Conservation (phyloP, 1,284 basidiomycete genomes). For the Cryptococcus sp. region DNA sequence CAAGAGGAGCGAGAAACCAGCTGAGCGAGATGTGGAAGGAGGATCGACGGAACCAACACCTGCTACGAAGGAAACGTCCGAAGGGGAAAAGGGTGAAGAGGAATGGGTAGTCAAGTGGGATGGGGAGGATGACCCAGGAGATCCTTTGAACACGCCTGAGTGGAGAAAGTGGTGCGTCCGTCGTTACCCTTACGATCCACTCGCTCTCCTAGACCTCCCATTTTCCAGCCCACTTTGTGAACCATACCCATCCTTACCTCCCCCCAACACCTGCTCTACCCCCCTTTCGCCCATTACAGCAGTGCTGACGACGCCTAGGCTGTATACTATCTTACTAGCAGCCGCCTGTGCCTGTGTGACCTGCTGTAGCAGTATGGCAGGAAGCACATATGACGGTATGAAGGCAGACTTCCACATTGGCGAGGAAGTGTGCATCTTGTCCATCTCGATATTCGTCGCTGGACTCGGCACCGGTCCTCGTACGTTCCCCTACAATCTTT, state of each 20-base stretch:
- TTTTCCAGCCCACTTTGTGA: no score
- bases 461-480: conserved; percentile 53
- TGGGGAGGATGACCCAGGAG: conserved; percentile 28
- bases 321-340: conserved; percentile 25
- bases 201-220: no score
- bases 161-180: conserved; percentile 37
- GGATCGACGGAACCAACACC: no score
- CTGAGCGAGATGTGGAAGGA: no score
- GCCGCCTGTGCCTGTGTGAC: conserved; percentile 55
- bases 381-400: conserved; percentile 61
- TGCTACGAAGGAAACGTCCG: no score
- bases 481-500: conserved; percentile 9
- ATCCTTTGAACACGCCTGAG: conserved; percentile 31
- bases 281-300: no score
- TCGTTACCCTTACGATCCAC: no score
- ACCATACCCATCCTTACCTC: no score
- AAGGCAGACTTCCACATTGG: conserved; percentile 58
- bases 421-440: conserved; percentile 64
- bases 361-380: conserved; percentile 64
- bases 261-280: no score
- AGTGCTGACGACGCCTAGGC: conserved; percentile 14
- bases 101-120: conserved; percentile 35
- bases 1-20: no score
- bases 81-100: conserved; percentile 8
- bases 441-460: conserved; percentile 60